phyloP scores from a whole-genome alignment of 2,329 filamentous ascomycete genomes.

The Botrytis squamosa region DNA sequence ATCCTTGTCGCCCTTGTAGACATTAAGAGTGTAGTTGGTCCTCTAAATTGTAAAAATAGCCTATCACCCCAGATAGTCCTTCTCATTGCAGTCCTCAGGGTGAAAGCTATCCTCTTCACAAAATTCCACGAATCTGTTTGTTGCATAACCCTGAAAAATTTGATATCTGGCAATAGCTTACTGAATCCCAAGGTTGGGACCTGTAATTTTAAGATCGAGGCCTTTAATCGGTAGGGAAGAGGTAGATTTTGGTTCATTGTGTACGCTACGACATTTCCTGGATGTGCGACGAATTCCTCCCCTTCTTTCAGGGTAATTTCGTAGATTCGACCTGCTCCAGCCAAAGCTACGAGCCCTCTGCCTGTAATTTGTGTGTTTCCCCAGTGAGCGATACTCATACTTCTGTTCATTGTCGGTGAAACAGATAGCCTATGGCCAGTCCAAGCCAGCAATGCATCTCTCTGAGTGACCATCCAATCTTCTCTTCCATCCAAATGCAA shows the following conservation, averaged over 20 bases:
- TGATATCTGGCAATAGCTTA: slow-evolving; percentile 63
- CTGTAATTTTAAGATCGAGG: slow-evolving; percentile 71
- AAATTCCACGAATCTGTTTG: slow-evolving; percentile 71
- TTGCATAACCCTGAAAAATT: slow-evolving; percentile 72
- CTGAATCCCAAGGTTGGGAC: slow-evolving; percentile 67
- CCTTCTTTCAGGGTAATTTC: slow-evolving; percentile 76
- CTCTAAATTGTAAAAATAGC: slow-evolving; percentile 86
- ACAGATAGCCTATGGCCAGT: slow-evolving; percentile 82
- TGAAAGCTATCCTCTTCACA: slow-evolving; percentile 63
- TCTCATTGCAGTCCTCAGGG: slow-evolving; percentile 71
- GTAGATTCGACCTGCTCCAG: slow-evolving; percentile 86
- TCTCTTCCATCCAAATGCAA: slow-evolving; percentile 89
- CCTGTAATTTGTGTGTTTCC: slow-evolving; percentile 87
- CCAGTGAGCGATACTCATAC: slow-evolving; percentile 82
- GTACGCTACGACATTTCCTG: slow-evolving; percentile 90
- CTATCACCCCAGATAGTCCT: slow-evolving; percentile 91
- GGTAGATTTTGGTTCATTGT: slow-evolving; percentile 72
- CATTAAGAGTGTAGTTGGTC: slow-evolving; percentile 80
- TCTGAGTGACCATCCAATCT: slow-evolving; percentile 91
- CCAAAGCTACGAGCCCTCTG: slow-evolving; percentile 79
- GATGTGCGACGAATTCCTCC: slow-evolving; percentile 89
- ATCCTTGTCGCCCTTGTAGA: slow-evolving; percentile 82
- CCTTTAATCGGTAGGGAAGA: slow-evolving; percentile 82
- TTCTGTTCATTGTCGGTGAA: slow-evolving; percentile 70
- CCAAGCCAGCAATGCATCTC: slow-evolving; percentile 90